phyloP scores from a whole-genome alignment of 208 protist genomes.

The Angomonas ambiguus region DNA sequence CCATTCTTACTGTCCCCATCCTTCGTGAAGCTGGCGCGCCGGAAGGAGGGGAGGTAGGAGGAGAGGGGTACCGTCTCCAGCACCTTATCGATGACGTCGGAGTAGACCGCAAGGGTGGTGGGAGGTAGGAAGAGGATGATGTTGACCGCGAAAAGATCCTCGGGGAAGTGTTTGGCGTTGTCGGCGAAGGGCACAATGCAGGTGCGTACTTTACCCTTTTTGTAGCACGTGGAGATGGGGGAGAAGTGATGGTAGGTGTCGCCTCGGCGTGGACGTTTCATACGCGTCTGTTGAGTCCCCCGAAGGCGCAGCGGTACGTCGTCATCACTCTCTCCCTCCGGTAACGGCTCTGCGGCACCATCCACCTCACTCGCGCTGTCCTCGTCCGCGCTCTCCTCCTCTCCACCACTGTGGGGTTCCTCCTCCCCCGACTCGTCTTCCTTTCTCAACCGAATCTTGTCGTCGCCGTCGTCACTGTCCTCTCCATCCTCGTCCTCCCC shows the following conservation, averaged over 20 bases:
- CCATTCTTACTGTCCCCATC: slow-evolving; percentile 64
- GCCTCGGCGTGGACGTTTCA: too few species aligned
- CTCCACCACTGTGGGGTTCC: slow-evolving; percentile 15
- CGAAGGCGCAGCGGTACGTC: not conserved
- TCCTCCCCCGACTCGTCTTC: slow-evolving; percentile 10
- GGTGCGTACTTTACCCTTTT: slow-evolving; percentile 42
- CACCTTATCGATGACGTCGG: slow-evolving; percentile 65
- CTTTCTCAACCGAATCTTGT: slow-evolving; percentile 12
- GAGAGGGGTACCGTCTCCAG: slow-evolving; percentile 57
- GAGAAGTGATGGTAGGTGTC: slow-evolving; percentile 53
- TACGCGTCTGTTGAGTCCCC: too few species aligned
- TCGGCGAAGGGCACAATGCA: slow-evolving; percentile 41
- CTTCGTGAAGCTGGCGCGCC: slow-evolving; percentile 72
- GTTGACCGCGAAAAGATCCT: slow-evolving; percentile 75
- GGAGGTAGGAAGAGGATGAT: slow-evolving; percentile 44
- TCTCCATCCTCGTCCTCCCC: slow-evolving; percentile 12
- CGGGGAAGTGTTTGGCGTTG: slow-evolving; percentile 4
- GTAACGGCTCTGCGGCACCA: not conserved
- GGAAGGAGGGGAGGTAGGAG: slow-evolving; percentile 80
- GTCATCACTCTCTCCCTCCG: not conserved
- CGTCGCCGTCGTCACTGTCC: slow-evolving; percentile 19
- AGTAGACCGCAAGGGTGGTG: slow-evolving; percentile 64
- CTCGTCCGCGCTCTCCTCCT: slow-evolving; percentile 15
- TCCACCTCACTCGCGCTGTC: slow-evolving; percentile 1
- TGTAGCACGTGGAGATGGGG: slow-evolving; percentile 28